Base-by-base conservation (phyloP, 2,329 filamentous ascomycete species). In the Fusarium brevicatenulatum region DNA sequence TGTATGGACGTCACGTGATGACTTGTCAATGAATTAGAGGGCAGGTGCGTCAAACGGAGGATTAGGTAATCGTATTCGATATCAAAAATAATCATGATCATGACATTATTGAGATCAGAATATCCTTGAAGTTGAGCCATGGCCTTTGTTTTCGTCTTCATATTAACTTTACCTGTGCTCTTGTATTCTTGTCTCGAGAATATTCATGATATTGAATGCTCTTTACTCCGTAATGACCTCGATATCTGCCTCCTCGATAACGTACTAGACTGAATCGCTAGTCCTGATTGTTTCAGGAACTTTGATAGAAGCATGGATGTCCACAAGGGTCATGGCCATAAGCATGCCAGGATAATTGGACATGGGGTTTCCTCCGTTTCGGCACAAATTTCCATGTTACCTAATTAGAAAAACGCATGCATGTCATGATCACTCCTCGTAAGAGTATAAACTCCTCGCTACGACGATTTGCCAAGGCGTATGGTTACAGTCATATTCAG, bases 281-380 rank as follows among this genome's bases (percentile, higher is more conserved):
- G 69, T 50, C 68, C 47, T 58, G 15, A 66, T 52, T 34, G 53
- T 56, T 61, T 57, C 16, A 63, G 36, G 49, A 60, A 50, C 59
- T 72, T 72, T 72, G 69, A 72, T 72, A 72, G 64, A 72, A 65
- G 70, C 70, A 72, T 72, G 65, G 49, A 53, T 44, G 37, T 43
- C 46, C 67, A 65, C 66, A 52, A 70, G 66, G 66, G 53, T 66
- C 61, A 69, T 40, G 47, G 52, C 44, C 50, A 69, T 54, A 65
- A 58, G 44, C 66, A 64, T 69, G 59, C 52, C 32, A 28, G 66
- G 65, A 47, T 69, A 57, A 57, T 59, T 49, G 44, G 40, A 69
- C 58, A 69, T 69, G 65, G 65, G 66, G 66, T 43, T 53, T 69
- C 34, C 37, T 47, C 44, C 37, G 30, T 23, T 53, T 65, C 46